Conservation (phyloP, 1,284 basidiomycete species). For the Pholiota adiposa region DNA sequence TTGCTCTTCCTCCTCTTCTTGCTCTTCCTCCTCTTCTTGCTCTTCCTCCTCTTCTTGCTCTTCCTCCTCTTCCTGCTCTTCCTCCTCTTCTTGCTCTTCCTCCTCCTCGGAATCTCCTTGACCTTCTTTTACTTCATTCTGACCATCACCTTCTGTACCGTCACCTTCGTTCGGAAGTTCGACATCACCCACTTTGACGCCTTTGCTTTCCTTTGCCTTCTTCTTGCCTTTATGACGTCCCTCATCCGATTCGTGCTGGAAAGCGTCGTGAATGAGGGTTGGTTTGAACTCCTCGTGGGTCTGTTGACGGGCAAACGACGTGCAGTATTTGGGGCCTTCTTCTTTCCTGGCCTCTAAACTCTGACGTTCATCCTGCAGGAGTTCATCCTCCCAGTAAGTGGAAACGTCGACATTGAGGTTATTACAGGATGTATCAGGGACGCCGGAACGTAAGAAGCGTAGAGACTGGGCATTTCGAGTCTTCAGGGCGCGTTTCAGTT, state of each 20-base stretch:
- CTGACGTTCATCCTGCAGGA: neutral
- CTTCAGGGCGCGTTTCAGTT: neutral
- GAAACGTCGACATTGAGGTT: neutral
- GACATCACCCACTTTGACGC: too few relatives aligned
- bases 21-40: too few relatives aligned
- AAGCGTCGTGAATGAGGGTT: neutral
- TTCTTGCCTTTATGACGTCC: neutral
- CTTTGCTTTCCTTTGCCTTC: too few relatives aligned
- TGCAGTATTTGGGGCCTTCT: neutral
- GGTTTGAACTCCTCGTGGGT: neutral
- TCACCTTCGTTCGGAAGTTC: neutral
- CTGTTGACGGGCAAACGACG: neutral
- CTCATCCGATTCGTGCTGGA: neutral
- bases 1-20: too few relatives aligned
- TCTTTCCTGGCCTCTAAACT: too few relatives aligned
- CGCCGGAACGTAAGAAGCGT: neutral
- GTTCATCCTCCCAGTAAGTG: neutral
- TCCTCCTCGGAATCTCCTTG: too few relatives aligned
- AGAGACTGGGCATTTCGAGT: neutral
- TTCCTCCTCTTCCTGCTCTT: too few relatives aligned
- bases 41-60: too few relatives aligned
- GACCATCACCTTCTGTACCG: too few relatives aligned
- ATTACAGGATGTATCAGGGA: neutral
- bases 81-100: too few relatives aligned
- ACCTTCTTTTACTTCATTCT: too few relatives aligned